phyloP scores from a whole-genome alignment of 805 yeast genomes.

The Suhomyces xylopsoci region DNA sequence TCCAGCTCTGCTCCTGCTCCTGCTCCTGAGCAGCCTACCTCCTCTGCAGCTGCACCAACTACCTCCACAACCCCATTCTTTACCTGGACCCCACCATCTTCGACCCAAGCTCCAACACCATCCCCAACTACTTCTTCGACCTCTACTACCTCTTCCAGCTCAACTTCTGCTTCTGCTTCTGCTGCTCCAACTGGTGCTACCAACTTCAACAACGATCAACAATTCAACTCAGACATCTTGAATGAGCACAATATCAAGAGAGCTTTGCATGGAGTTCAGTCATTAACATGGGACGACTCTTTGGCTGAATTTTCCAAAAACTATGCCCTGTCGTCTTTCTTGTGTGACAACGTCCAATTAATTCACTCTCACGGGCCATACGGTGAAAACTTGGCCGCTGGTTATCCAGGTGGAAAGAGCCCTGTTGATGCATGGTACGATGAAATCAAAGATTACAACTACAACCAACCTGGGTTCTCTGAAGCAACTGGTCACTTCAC shows the following conservation, averaged over 20 bases:
- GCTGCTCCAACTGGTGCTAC: constrained; percentile 12
- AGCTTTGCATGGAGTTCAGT: constrained; percentile 31
- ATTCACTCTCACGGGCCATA: constrained; percentile 63
- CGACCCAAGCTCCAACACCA: constrained; percentile 1
- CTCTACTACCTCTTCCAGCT: constrained; percentile 7
- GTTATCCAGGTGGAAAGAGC: constrained; percentile 49
- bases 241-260: constrained; percentile 33
- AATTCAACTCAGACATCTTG: constrained; percentile 28
- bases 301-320: constrained; percentile 33
- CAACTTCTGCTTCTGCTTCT: constrained; percentile 13
- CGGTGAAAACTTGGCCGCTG: constrained; percentile 79
- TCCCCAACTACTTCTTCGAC: constrained; percentile 7
- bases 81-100: not conserved
- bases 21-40: not conserved
- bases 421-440: constrained; percentile 76
- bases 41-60: not conserved
- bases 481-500: constrained; percentile 74
- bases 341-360: constrained; percentile 58
- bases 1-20: constrained; percentile 14
- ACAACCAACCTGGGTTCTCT: constrained; percentile 47
- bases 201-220: constrained; percentile 14
- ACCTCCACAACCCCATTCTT: constrained; percentile 8
- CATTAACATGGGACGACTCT: constrained; percentile 30
- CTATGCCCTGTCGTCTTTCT: constrained; percentile 50
- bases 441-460: constrained; percentile 59